phyloP scores from a whole-genome alignment of 257 asterid genomes.

The Gynochthodes officinalis region DNA sequence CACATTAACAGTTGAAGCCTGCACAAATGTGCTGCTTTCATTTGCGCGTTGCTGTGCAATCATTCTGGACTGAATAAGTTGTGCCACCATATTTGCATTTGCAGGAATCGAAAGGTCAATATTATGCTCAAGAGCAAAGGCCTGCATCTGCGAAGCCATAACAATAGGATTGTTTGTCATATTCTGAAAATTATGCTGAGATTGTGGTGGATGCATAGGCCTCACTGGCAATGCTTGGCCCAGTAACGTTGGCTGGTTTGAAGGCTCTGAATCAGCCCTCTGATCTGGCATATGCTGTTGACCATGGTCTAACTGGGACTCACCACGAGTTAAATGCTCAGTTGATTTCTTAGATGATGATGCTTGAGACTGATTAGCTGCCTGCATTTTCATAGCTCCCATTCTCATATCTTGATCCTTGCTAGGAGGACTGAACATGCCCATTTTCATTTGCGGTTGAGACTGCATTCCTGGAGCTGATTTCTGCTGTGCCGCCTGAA shows the following conservation, averaged over 20 bases:
- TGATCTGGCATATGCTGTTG: constrained; percentile 52
- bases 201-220: constrained; percentile 51
- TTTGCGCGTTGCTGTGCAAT: constrained; percentile 64
- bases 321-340: constrained; percentile 50
- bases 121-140: constrained; percentile 84
- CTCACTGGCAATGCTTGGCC: constrained; percentile 58
- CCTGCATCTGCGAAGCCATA: constrained; percentile 93
- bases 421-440: constrained; percentile 56
- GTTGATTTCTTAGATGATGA: constrained; percentile 68
- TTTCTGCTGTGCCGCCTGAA: constrained; percentile 78
- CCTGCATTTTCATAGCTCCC: constrained; percentile 66
- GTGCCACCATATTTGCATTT: constrained; percentile 75
- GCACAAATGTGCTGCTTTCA: constrained; percentile 53
- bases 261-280: constrained; percentile 53
- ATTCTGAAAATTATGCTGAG: constrained; percentile 64
- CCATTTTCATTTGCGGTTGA: constrained; percentile 76
- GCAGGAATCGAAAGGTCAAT: constrained; percentile 91
- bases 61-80: constrained; percentile 88
- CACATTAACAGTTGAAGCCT: constrained; percentile 44
- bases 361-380: constrained; percentile 61
- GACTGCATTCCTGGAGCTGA: constrained; percentile 62
- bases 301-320: constrained; percentile 55
- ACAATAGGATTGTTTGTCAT: constrained; percentile 56
- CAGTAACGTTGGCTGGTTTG: constrained; percentile 39
- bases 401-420: constrained; percentile 74